Evolutionary conservation across 2,329 filamentous ascomycete genomes (phyloP), one percentile per base, ranked within the genome.

Genomic region (Colletotrichum abscissum): DNA sequence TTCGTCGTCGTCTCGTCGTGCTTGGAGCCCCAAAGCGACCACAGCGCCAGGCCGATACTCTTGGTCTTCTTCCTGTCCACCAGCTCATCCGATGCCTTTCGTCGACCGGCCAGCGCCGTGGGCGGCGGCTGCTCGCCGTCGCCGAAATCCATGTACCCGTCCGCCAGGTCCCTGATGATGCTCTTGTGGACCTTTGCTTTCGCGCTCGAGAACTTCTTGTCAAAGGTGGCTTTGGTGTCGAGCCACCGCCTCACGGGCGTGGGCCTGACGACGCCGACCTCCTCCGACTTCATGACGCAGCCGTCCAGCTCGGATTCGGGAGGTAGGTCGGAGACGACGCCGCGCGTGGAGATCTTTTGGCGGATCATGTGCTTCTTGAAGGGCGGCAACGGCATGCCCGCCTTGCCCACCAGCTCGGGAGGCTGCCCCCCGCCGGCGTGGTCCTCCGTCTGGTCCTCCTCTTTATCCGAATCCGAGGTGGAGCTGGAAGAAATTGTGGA

Each of bases 331-430:
- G 92, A 91, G 26, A 95, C 92, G 14, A 88, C 87, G 5, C 97
- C 97, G 79, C 96, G 91, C 1, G 93, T 88, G 74, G 94, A 93
- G 24, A 98, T 92, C 33, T 93, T 88, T 81, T 99, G 95, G 9
- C 97, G 92, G 74, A 99, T 95, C 95, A 98, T 98, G 81, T 97
- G 92, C 73, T 93, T 87, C 65, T 90, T 88, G 82, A 98, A 98
- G 0, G 88, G 84, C 0, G 95, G 96, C 1, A 98, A 84, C 4
- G 94, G 90, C 78, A 97, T 95, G 1, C 95, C 95, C 2, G 95
- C 95, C 79, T 90, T 94, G n/a, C 96, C 95, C 8, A 98, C 89
- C n/a, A 87, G 79, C 24, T 68, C 55, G 8, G 60, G 38, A 5
- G 78, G 72, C 1, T 35, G 33, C 8, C 33, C 22, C 72, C 72